Conservation (phyloP, 2,329 filamentous ascomycete species). For the Volutella citrinella region DNA sequence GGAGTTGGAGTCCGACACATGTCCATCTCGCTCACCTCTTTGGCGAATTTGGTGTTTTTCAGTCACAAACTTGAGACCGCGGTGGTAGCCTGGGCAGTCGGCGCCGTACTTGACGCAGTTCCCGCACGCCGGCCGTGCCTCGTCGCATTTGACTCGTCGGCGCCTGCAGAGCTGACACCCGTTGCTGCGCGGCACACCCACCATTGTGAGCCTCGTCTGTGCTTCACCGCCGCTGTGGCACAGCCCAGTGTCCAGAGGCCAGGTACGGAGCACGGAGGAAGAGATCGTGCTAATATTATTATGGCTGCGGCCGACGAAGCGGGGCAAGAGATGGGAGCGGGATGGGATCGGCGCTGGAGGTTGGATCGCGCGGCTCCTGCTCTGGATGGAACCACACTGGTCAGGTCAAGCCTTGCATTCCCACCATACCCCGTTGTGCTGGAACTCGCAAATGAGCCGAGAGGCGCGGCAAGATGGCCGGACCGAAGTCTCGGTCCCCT, state of each 20-base stretch:
- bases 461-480: too few relatives aligned
- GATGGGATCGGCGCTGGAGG: too few relatives aligned
- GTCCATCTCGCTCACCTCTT: constrained; percentile 17
- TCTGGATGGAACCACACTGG: too few relatives aligned
- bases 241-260: too few relatives aligned
- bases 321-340: too few relatives aligned
- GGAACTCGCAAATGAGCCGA: too few relatives aligned
- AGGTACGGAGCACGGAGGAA: too few relatives aligned
- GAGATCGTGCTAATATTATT: constrained; percentile 4
- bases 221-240: constrained; percentile 23
- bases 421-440: too few relatives aligned
- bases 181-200: constrained; percentile 36
- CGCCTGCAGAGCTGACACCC: constrained; percentile 39
- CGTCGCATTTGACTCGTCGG: constrained; percentile 44
- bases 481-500: too few relatives aligned
- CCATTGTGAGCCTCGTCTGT: constrained; percentile 27
- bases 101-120: constrained; percentile 39
- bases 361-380: too few relatives aligned
- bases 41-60: constrained; percentile 37
- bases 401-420: too few relatives aligned
- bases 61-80: constrained; percentile 36
- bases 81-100: constrained; percentile 38
- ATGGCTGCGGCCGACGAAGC: too few relatives aligned
- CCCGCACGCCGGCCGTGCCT: constrained; percentile 37
- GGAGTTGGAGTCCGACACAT: constrained; percentile 3